Percentiles rank a stretch among this genome's conserved stretches.
Conservation (phyloP, 768 basidiomycete species). For the Boletus vinaceobasis region DNA sequence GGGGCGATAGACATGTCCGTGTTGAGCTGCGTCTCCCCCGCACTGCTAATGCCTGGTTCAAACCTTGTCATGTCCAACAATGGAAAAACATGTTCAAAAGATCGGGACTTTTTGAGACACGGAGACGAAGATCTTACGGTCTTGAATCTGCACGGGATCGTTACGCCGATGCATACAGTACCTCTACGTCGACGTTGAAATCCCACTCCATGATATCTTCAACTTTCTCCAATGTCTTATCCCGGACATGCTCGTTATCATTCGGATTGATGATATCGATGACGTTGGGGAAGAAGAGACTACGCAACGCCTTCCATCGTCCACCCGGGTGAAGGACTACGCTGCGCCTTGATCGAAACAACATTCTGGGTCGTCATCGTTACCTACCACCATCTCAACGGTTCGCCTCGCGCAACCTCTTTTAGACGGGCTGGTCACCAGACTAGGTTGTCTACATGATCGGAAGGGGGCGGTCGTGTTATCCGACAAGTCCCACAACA, state of each 20-base stretch:
- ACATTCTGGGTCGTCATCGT: too few species aligned
- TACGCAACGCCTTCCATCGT: conserved; percentile 3
- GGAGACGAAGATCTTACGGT: not conserved
- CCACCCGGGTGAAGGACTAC: not conserved
- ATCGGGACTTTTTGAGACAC: not conserved
- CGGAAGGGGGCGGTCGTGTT: not conserved
- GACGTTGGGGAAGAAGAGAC: not conserved
- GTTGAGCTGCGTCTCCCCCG: conserved; percentile 2
- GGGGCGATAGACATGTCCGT: not conserved
- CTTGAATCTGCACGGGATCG: not conserved
- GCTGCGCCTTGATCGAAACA: too few species aligned
- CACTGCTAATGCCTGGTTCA: not conserved
- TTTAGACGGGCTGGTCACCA: too few species aligned
- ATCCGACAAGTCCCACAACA: not conserved
- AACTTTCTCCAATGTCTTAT: conserved; percentile 5
- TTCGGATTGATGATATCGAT: conserved; percentile 1
- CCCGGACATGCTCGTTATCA: conserved; percentile 4
- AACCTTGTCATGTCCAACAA: not conserved
- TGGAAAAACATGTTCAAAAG: conserved; percentile 1
- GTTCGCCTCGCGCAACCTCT: too few species aligned
- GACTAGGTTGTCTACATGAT: too few species aligned
- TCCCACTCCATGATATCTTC: conserved; percentile 1
- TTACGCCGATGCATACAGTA: conserved; percentile 5
- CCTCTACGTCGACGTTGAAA: conserved; percentile 8
- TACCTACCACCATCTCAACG: too few species aligned